Conservation (phyloP, 352 stramenopile species). For the Discostella stelligera region DNA sequence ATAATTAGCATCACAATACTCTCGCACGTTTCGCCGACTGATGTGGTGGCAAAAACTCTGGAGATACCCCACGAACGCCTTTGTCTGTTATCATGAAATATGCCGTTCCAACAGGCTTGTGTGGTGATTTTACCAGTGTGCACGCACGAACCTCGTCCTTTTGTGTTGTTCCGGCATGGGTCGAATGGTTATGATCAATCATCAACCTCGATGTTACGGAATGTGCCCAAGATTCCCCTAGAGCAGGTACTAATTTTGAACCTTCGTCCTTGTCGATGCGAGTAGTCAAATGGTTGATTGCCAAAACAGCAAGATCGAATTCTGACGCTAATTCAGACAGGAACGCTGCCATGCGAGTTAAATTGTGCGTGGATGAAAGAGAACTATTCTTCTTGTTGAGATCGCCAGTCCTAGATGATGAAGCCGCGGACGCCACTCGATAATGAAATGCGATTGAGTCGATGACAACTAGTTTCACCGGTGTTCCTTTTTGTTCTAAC, state of each 20-base stretch:
- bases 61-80: slow-evolving; percentile 58
- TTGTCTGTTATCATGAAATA: slow-evolving; percentile 59
- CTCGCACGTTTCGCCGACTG: slow-evolving; percentile 8
- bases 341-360: slow-evolving; percentile 80
- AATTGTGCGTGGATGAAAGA: slow-evolving; percentile 33
- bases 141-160: slow-evolving; percentile 52
- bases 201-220: slow-evolving; percentile 74
- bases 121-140: slow-evolving; percentile 73
- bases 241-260: slow-evolving; percentile 62
- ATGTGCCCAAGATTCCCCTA: slow-evolving; percentile 83
- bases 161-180: not conserved
- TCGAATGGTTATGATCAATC: slow-evolving; percentile 37
- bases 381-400: slow-evolving; percentile 22
- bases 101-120: slow-evolving; percentile 51
- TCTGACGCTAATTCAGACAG: slow-evolving; percentile 72
- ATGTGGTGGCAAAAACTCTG: slow-evolving; percentile 9
- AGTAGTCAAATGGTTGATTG: slow-evolving; percentile 84
- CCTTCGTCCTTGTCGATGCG: slow-evolving; percentile 49
- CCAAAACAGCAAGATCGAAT: slow-evolving; percentile 74
- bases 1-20: slow-evolving; percentile 12
- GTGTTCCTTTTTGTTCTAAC: slow-evolving; percentile 32
- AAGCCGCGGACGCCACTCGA: slow-evolving; percentile 75
- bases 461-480: slow-evolving; percentile 89
- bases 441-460: slow-evolving; percentile 94
- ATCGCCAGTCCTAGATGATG: slow-evolving; percentile 9